Percentiles rank a stretch among this genome's conserved stretches.
Conservation (phyloP, 352 stramenopile genomes). For the Globisporangium mamillatum region DNA sequence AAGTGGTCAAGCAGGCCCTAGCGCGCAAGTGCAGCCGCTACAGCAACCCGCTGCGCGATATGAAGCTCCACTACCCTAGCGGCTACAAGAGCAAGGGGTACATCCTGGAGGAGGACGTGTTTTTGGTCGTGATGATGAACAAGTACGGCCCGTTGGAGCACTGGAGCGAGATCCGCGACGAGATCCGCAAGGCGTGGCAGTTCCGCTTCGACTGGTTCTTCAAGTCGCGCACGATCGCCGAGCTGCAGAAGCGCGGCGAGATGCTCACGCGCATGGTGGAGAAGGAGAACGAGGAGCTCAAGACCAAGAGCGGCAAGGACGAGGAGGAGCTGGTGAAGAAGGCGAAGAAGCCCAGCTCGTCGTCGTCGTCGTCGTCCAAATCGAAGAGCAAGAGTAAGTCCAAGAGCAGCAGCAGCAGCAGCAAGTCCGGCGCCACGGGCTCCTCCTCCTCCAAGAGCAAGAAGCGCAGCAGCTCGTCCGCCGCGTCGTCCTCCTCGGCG, state of each 20-base stretch:
- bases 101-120: slow-evolving; percentile 97
- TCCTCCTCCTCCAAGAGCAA: slow-evolving; percentile 37
- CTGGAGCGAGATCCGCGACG: slow-evolving; percentile 96
- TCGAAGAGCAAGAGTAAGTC: slow-evolving; percentile 50
- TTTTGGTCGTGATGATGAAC: slow-evolving; percentile 99
- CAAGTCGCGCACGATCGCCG: slow-evolving; percentile 96
- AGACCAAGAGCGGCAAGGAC: slow-evolving; percentile 67
- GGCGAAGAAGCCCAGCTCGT: slow-evolving; percentile 58
- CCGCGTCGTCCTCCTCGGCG: slow-evolving; percentile 42
- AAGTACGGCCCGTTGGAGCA: slow-evolving; percentile 95
- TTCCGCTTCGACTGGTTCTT: slow-evolving; percentile 99
- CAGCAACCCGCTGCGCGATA: slow-evolving; percentile 89
- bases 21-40: slow-evolving; percentile 95
- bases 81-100: slow-evolving; percentile 94
- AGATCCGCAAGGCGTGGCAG: slow-evolving; percentile 97
- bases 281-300: slow-evolving; percentile 90
- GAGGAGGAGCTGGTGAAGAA: slow-evolving; percentile 81
- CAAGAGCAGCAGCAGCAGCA: slow-evolving; percentile 49
- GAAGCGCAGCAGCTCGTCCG: slow-evolving; percentile 56
- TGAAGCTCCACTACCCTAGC: slow-evolving; percentile 86
- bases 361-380: slow-evolving; percentile 64
- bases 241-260: slow-evolving; percentile 97
- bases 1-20: slow-evolving; percentile 95
- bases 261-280: slow-evolving; percentile 95
- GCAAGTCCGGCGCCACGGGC: slow-evolving; percentile 19